These are phyloP conservation scores for Populus tomentosa DNA, from an alignment of 441 rosid species.

Conservation along the genomic window DNA sequence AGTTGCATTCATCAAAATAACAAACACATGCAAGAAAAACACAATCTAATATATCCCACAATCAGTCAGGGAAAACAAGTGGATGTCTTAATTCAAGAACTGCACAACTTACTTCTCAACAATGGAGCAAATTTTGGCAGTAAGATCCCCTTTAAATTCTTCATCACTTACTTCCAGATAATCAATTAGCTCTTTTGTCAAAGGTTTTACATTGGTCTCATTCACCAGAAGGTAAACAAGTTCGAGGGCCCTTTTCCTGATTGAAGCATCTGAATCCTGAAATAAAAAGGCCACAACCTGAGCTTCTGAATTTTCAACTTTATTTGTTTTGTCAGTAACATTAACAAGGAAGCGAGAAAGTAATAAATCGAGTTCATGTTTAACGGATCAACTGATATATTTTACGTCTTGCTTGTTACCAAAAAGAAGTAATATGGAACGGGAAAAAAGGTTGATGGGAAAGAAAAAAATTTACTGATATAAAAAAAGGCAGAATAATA, in stretches of 20 bases:
- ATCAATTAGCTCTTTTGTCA: conserved; percentile 89
- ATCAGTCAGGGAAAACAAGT: not conserved
- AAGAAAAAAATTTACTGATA: not conserved
- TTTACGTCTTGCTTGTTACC: too few relatives aligned
- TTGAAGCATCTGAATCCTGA: conserved; percentile 99
- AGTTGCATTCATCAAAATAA: not conserved
- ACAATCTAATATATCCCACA: conserved; percentile 7
- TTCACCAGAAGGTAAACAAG: conserved; percentile 85
- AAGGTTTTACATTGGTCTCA: conserved; percentile 85
- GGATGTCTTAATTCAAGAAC: conserved; percentile 13
- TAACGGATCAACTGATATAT: not conserved
- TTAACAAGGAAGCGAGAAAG: conserved; percentile 5
- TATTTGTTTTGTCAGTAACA: not conserved
- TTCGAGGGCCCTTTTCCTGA: conserved; percentile 96
- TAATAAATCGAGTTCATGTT: not conserved
- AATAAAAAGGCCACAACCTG: conserved; percentile 32
- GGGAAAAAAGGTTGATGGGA: not conserved
- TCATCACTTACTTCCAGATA: conserved; percentile 93
- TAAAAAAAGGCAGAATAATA: not conserved
- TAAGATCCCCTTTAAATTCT: conserved; percentile 96
- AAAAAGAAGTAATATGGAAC: not conserved
- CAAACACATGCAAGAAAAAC: not conserved
- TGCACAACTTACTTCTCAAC: conserved; percentile 83
- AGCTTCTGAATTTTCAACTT: conserved; percentile 11
- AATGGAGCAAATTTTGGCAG: conserved; percentile 93